Conservation (phyloP, 2,329 filamentous ascomycete species). For the Nothomitra cinnamomea region DNA sequence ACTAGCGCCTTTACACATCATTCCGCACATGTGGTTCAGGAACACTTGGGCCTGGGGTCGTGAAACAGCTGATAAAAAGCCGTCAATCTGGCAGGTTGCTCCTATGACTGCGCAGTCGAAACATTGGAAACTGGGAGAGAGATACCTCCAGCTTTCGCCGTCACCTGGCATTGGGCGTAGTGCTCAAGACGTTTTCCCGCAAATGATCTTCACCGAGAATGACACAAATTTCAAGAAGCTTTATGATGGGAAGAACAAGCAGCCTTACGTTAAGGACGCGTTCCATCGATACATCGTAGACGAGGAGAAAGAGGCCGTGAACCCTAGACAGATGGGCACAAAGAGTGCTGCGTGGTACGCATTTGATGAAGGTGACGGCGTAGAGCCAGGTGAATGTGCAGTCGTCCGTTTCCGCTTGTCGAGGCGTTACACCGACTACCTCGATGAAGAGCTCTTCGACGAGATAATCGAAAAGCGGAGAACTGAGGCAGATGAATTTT, state of each 20-base stretch:
- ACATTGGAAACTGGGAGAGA: conserved; percentile 64
- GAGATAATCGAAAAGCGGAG: conserved; percentile 72
- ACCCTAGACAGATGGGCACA: conserved; percentile 64
- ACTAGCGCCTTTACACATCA: conserved; percentile 76
- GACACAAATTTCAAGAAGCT: conserved; percentile 73
- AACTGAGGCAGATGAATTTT: conserved; percentile 92
- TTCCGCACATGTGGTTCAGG: conserved; percentile 91
- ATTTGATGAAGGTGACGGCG: conserved; percentile 79
- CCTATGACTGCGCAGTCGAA: conserved; percentile 58
- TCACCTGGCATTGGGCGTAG: conserved; percentile 70
- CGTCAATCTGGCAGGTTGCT: conserved; percentile 49
- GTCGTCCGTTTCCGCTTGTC: conserved; percentile 87
- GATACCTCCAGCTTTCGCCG: conserved; percentile 71
- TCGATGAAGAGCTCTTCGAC: conserved; percentile 88
- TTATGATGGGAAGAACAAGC: conserved; percentile 62
- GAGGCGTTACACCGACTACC: conserved; percentile 53
- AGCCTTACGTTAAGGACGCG: conserved; percentile 82
- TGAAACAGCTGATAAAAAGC: conserved; percentile 59
- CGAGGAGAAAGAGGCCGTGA: conserved; percentile 62
- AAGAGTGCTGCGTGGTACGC: conserved; percentile 85
- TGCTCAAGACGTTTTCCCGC: conserved; percentile 68
- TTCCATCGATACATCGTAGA: conserved; percentile 82
- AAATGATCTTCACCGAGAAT: conserved; percentile 86
- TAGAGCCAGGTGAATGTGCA: conserved; percentile 79
- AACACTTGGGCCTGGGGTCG: conserved; percentile 96